Evolutionary conservation across 495 filamentous ascomycete genomes (phyloP).

Genomic region (Podospora conica): DNA sequence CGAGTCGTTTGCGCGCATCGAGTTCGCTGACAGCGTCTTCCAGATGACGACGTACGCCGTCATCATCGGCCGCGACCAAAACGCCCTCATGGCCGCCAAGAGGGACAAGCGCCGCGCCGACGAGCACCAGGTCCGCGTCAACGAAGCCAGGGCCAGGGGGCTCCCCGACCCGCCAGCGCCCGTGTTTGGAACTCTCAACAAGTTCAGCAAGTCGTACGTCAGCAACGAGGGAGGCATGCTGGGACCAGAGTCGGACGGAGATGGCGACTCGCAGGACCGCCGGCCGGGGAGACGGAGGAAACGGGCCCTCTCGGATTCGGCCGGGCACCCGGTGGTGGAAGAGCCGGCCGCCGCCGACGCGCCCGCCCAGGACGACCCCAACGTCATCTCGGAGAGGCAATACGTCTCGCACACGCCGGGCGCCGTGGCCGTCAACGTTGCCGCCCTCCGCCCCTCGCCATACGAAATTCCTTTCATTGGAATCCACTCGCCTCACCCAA

Average conservation of each 20-base stretch:
- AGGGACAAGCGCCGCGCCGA: conserved; percentile 36
- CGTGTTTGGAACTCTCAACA: conserved; percentile 32
- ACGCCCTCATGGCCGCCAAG: conserved; percentile 39
- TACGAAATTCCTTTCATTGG: conserved; percentile 68
- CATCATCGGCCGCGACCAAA: conserved; percentile 45
- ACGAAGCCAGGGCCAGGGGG: conserved; percentile 29
- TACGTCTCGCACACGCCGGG: conserved; percentile 46
- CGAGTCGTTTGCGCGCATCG: conserved; percentile 46
- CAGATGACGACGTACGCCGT: conserved; percentile 49
- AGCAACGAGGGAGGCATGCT: conserved; percentile 49
- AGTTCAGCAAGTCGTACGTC: conserved; percentile 48
- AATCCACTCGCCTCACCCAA: conserved; percentile 64
- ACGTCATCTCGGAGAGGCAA: conserved; percentile 38
- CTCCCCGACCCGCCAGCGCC: conserved; percentile 35
- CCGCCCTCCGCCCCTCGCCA: conserved; percentile 48
- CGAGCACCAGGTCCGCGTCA: conserved; percentile 22
- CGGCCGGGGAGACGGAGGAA: conserved; percentile 37
- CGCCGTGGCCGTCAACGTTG: conserved; percentile 46
- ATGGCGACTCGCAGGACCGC: conserved; percentile 25
- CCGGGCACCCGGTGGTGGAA: conserved; percentile 13
- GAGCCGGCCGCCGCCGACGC: conserved; percentile 10
- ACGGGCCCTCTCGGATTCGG: conserved; percentile 15
- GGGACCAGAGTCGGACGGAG: conserved; percentile 44
- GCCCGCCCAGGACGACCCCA: conserved; percentile 18
- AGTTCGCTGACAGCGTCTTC: conserved; percentile 47